A percentile compares a stretch with the other conserved stretches of the same genome.
phyloP scores from a whole-genome alignment of 768 basidiomycete species.

The Gloeophyllum trabeum region DNA sequence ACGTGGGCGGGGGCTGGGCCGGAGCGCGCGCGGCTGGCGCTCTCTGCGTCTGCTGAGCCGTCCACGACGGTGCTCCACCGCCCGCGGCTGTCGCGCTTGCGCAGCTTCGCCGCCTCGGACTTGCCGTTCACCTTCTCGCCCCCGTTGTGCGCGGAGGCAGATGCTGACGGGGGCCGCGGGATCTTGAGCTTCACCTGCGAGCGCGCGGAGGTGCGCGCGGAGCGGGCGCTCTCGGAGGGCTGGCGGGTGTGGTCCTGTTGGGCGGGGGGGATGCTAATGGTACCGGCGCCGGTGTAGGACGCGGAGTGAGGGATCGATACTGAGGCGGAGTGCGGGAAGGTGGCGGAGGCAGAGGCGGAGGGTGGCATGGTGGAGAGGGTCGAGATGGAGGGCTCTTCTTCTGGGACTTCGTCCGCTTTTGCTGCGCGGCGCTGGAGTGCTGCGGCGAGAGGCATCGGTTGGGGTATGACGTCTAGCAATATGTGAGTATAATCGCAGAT shows the following conservation, averaged over 20 bases:
- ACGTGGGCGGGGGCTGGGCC: too few relatives aligned
- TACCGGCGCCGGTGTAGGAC: too few relatives aligned
- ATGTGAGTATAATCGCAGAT: constrained; percentile 3
- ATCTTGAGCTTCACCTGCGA: background rate
- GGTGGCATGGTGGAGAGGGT: too few relatives aligned
- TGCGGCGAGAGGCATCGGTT: constrained; percentile 43
- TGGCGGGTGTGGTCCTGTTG: too few relatives aligned
- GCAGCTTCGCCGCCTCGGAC: background rate
- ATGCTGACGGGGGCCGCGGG: background rate
- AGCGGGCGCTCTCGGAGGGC: too few relatives aligned
- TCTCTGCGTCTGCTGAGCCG: background rate
- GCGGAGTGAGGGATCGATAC: too few relatives aligned
- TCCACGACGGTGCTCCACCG: background rate
- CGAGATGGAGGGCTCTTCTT: constrained; percentile 18
- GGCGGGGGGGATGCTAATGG: too few relatives aligned
- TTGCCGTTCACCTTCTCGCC: background rate
- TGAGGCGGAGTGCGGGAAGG: too few relatives aligned
- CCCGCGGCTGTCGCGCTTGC: background rate
- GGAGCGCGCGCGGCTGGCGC: too few relatives aligned
- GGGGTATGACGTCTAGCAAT: constrained; percentile 51
- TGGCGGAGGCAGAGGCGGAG: too few relatives aligned
- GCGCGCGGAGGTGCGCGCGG: too few relatives aligned
- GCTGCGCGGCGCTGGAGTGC: constrained; percentile 45
- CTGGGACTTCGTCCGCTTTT: constrained; percentile 43
- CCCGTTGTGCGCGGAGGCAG: background rate